These are phyloP conservation scores for Pythium phragmitis DNA, from an alignment of 352 stramenopile genomes.

Conservation along the genomic window DNA sequence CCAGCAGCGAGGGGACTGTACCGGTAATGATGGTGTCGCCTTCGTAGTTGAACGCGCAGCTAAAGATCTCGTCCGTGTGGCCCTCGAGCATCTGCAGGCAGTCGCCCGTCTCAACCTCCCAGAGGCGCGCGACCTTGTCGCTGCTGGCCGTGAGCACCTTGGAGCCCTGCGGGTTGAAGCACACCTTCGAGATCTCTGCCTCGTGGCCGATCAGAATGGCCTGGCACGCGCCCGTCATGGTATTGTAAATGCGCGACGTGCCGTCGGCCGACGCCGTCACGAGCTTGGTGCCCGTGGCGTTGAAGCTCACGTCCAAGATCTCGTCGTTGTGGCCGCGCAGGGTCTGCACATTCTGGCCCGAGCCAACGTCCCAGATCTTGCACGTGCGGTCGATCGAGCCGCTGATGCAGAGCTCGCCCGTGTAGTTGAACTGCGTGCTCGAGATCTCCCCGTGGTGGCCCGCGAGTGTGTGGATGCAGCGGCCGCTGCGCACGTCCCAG, in stretches of 20 bases:
- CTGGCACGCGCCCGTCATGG: conserved; percentile 93
- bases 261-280: conserved; percentile 93
- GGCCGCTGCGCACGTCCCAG: conserved; percentile 81
- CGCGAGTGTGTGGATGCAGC: conserved; percentile 91
- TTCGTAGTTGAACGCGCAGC: conserved; percentile 96
- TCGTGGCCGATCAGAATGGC: conserved; percentile 95
- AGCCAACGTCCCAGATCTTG: conserved; percentile 93
- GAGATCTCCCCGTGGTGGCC: conserved; percentile 96
- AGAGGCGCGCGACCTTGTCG: conserved; percentile 93
- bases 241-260: conserved; percentile 95
- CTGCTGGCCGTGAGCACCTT: conserved; percentile 93
- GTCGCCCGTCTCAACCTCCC: conserved; percentile 93
- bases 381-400: conserved; percentile 94
- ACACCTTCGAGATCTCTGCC: conserved; percentile 94
- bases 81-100: conserved; percentile 94
- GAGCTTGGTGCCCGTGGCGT: conserved; percentile 92
- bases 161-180: conserved; percentile 95
- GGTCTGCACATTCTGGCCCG: conserved; percentile 91
- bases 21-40: conserved; percentile 97
- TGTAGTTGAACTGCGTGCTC: conserved; percentile 95
- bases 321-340: conserved; percentile 94
- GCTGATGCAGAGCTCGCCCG: conserved; percentile 89
- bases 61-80: conserved; percentile 97
- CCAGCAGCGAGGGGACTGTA: conserved; percentile 23
- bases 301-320: conserved; percentile 95